phyloP scores from a whole-genome alignment of 257 asterid genomes.

The Verbascum thapsus region DNA sequence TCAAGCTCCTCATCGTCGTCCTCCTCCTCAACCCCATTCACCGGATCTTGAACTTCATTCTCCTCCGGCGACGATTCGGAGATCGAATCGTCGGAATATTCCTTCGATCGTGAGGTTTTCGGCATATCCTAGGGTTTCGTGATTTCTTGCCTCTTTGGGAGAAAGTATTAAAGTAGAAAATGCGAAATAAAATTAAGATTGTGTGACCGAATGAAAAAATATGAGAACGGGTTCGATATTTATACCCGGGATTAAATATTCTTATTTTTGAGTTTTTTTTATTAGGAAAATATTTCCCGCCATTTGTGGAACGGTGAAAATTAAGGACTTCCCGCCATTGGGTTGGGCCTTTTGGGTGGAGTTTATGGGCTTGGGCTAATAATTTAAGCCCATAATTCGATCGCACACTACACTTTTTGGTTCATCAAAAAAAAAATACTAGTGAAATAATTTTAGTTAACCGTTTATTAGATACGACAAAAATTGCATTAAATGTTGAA shows the following conservation, averaged over 20 bases:
- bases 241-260: slow-evolving; percentile 37
- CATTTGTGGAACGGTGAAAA: slow-evolving; percentile 4
- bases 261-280: slow-evolving; percentile 20
- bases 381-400: no score
- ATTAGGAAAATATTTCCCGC: slow-evolving; percentile 54
- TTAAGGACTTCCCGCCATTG: slow-evolving; percentile 42
- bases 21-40: slow-evolving; percentile 79
- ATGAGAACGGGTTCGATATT: slow-evolving; percentile 26
- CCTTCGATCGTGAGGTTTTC: slow-evolving; percentile 55
- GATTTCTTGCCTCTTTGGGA: slow-evolving; percentile 19
- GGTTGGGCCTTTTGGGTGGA: slow-evolving; percentile 31
- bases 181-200: background rate
- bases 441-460: no score
- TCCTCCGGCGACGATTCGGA: slow-evolving; percentile 67
- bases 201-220: slow-evolving; percentile 7
- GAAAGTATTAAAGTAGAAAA: background rate
- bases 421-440: no score
- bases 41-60: slow-evolving; percentile 57
- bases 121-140: slow-evolving; percentile 51
- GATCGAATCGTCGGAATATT: slow-evolving; percentile 54
- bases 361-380: background rate
- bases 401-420: no score
- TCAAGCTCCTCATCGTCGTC: slow-evolving; percentile 95
- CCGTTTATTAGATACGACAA: no score
- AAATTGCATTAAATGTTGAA: no score